Evolutionary conservation across 169 alveolate genomes (phyloP).

Genomic region (Eimeria falciformis): DNA sequence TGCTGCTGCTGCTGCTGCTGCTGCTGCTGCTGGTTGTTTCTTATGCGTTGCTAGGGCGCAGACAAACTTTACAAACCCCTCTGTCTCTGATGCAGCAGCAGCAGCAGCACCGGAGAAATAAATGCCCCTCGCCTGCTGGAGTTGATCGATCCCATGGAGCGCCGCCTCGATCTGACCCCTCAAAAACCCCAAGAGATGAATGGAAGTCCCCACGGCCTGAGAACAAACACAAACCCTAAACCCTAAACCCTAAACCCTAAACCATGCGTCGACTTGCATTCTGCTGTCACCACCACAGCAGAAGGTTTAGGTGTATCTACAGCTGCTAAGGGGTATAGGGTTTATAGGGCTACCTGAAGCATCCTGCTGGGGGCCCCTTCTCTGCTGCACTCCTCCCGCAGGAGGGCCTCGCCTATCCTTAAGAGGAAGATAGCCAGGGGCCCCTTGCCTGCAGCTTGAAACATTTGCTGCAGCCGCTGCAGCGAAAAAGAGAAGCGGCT

Average conservation of each 20-base stretch:
- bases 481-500: constrained; percentile 6
- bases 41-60: not conserved
- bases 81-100: not conserved
- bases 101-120: not conserved
- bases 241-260: not conserved
- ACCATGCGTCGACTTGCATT: not conserved
- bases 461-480: constrained; percentile 16
- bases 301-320: not conserved
- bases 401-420: not conserved
- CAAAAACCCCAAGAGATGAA: not conserved
- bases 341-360: not conserved
- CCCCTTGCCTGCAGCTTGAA: not conserved
- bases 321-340: not conserved
- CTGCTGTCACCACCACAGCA: not conserved
- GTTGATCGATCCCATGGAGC: not conserved
- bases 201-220: constrained; percentile 8
- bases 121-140: not conserved
- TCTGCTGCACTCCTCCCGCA: not conserved
- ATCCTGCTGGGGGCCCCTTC: not conserved
- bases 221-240: not conserved
- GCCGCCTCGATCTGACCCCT: not conserved
- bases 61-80: not conserved
- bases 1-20: not conserved
- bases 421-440: not conserved
- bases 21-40: not conserved